phyloP scores from a whole-genome alignment of 2,329 filamentous ascomycete species.

The Endothia cerciana region DNA sequence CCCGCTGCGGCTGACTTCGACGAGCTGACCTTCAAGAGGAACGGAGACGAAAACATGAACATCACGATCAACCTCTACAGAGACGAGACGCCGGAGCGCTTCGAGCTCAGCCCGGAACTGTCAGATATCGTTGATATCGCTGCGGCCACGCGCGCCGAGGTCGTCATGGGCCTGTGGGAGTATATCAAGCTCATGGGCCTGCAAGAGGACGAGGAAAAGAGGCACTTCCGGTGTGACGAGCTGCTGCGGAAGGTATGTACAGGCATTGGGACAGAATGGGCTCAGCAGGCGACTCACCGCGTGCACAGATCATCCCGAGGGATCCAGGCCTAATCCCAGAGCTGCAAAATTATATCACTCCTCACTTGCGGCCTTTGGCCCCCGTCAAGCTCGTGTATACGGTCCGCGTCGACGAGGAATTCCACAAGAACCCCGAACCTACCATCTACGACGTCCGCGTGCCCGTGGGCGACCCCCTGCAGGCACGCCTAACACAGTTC shows the following conservation, averaged over 20 bases:
- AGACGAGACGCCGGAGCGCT: slow-evolving; percentile 86
- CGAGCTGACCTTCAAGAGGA: slow-evolving; percentile 86
- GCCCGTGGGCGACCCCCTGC: slow-evolving; percentile 80
- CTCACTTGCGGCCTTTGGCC: slow-evolving; percentile 77
- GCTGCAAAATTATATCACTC: slow-evolving; percentile 77
- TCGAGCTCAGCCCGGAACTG: slow-evolving; percentile 75
- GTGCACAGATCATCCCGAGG: slow-evolving; percentile 67
- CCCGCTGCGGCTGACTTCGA: slow-evolving; percentile 80
- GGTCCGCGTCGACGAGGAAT: slow-evolving; percentile 86
- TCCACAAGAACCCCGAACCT: slow-evolving; percentile 73
- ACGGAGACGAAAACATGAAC: slow-evolving; percentile 90
- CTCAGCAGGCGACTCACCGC: slow-evolving; percentile 9
- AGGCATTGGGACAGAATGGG: too few species aligned
- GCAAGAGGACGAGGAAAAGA: slow-evolving; percentile 93
- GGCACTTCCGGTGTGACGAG: slow-evolving; percentile 89
- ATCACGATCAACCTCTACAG: slow-evolving; percentile 84
- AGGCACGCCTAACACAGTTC: slow-evolving; percentile 66
- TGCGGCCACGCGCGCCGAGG: slow-evolving; percentile 85
- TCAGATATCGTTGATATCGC: slow-evolving; percentile 84
- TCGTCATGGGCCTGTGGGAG: slow-evolving; percentile 92
- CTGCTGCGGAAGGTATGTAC: slow-evolving; percentile 71
- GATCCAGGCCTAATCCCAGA: slow-evolving; percentile 85
- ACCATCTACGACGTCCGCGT: slow-evolving; percentile 93
- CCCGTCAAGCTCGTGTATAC: slow-evolving; percentile 88
- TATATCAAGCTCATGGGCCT: slow-evolving; percentile 86